These are phyloP conservation scores for Plasmodium fragile DNA, from an alignment of 169 alveolate genomes.

Conservation along the genomic window DNA sequence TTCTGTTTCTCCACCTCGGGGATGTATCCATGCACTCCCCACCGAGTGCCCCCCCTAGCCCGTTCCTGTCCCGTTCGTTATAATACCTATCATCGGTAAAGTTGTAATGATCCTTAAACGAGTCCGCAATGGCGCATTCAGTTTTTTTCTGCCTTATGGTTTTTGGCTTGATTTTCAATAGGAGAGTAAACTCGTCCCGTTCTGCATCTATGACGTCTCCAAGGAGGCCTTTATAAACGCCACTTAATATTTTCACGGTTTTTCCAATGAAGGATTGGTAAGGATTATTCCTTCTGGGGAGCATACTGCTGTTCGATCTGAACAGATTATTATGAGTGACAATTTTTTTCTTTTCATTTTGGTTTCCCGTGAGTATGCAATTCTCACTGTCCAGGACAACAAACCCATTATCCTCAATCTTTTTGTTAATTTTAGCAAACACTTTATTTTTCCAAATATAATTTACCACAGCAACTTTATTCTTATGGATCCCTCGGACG, in stretches of 20 bases:
- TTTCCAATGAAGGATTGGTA: slow-evolving; percentile 82
- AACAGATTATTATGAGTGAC: slow-evolving; percentile 44
- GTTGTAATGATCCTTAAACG: slow-evolving; percentile 18
- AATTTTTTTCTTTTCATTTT: slow-evolving; percentile 48
- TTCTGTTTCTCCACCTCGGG: neutral
- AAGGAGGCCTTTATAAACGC: slow-evolving; percentile 83
- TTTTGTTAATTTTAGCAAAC: slow-evolving; percentile 79
- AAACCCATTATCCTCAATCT: slow-evolving; percentile 75
- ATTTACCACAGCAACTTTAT: slow-evolving; percentile 80
- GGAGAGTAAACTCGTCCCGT: slow-evolving; percentile 83
- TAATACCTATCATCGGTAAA: slow-evolving; percentile 18
- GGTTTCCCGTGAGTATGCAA: slow-evolving; percentile 36
- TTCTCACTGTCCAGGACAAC: slow-evolving; percentile 64
- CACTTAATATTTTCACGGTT: slow-evolving; percentile 85
- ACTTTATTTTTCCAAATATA: slow-evolving; percentile 84
- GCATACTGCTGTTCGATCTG: slow-evolving; percentile 27
- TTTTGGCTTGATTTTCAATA: slow-evolving; percentile 85
- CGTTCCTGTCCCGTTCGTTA: neutral
- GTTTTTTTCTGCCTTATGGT: slow-evolving; percentile 83
- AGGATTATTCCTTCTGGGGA: slow-evolving; percentile 8
- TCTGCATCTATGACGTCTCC: slow-evolving; percentile 86
- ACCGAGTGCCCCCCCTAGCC: neutral
- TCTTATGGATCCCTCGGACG: slow-evolving; percentile 79
- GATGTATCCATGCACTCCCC: neutral
- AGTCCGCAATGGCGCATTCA: slow-evolving; percentile 78